Evolutionary conservation across 2,329 filamentous ascomycete species (phyloP).

Genomic region (Verticillium isaacii): DNA sequence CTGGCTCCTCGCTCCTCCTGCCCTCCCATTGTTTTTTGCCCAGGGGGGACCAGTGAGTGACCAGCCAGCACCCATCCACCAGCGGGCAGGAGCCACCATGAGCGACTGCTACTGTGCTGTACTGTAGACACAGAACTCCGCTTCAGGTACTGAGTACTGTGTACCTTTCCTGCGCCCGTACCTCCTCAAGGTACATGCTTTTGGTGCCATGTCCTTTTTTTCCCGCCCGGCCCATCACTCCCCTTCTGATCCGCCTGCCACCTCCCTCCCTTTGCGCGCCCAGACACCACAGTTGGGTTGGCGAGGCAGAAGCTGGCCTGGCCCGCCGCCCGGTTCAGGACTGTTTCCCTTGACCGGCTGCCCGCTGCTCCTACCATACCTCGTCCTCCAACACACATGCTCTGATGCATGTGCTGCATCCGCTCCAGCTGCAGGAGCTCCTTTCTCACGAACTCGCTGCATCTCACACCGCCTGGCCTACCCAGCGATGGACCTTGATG

Average conservation of each 20-base stretch:
- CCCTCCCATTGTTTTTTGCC: constrained; percentile 3
- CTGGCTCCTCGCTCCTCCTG: constrained; percentile 3
- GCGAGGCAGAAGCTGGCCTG: neutral
- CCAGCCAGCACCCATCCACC: neutral
- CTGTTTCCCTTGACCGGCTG: neutral
- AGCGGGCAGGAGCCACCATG: neutral
- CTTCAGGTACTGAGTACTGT: constrained; percentile 11
- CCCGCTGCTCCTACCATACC: neutral
- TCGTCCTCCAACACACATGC: neutral
- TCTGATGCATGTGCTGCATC: neutral
- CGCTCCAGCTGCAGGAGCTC: neutral
- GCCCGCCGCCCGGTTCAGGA: too few relatives aligned
- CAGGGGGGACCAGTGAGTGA: neutral
- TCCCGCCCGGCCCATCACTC: neutral
- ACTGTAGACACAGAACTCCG: constrained; percentile 30
- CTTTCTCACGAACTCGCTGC: neutral
- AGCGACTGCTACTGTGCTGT: constrained; percentile 21
- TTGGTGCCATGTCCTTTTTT: constrained; percentile 21
- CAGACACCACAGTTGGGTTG: neutral
- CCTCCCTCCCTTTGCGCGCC: neutral
- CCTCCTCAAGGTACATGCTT: constrained; percentile 18
- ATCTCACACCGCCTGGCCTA: neutral
- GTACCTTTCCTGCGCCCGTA: neutral
- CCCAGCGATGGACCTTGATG: neutral
- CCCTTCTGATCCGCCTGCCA: neutral